Evolutionary conservation across 495 filamentous ascomycete species (phyloP).

Genomic region (Parachaetomium inaequale): DNA sequence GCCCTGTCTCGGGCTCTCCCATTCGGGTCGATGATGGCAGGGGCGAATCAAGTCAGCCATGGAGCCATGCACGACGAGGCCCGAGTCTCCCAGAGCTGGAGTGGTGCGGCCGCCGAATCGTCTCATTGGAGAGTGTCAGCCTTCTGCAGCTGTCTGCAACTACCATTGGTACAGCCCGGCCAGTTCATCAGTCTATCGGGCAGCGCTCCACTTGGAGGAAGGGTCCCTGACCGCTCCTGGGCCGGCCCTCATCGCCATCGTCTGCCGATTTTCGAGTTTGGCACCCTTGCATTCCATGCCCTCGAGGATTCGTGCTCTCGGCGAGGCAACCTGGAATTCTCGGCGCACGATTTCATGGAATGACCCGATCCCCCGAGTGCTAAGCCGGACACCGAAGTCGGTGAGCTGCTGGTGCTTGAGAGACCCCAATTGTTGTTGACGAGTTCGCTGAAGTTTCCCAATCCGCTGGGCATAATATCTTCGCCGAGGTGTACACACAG

Average conservation of each 20-base stretch:
- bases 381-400: no score
- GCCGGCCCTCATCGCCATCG: neutral
- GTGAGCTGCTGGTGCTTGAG: no score
- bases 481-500: no score
- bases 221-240: neutral
- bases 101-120: neutral
- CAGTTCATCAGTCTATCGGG: slow-evolving; percentile 4
- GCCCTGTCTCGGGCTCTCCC: neutral
- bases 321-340: no score
- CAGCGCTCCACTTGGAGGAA: neutral
- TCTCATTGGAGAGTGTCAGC: slow-evolving; percentile 31
- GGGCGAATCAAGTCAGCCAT: slow-evolving; percentile 21
- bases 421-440: no score
- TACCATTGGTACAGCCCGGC: slow-evolving; percentile 29
- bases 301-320: neutral
- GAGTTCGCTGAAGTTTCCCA: no score
- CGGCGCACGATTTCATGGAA: no score
- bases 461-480: no score
- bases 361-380: neutral
- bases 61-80: slow-evolving; percentile 27
- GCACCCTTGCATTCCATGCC: neutral
- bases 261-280: neutral
- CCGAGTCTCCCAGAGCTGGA: slow-evolving; percentile 23
- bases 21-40: slow-evolving; percentile 3
- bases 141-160: slow-evolving; percentile 31